A percentile compares a stretch with the other conserved stretches of the same genome.
These are phyloP conservation scores for Trametes cinnabarina DNA, from an alignment of 768 basidiomycete genomes.

Conservation along the genomic window DNA sequence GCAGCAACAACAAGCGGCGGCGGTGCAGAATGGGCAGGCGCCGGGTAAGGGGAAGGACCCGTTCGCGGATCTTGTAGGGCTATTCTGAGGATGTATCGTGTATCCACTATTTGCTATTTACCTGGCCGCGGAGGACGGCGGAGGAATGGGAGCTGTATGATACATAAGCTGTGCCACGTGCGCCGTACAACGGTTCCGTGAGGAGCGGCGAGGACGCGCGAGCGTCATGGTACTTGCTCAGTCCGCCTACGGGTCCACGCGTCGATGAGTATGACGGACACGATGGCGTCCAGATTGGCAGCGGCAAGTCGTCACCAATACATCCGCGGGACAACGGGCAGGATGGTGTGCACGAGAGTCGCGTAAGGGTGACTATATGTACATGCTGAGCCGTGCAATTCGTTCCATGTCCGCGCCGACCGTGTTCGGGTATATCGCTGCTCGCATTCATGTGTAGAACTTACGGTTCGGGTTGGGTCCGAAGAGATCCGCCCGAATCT, in stretches of 20 bases:
- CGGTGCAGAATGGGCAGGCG: constrained; percentile 22
- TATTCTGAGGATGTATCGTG: constrained; percentile 48
- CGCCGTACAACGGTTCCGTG: no score
- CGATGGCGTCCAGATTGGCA: no score
- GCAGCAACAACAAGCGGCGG: constrained; percentile 11
- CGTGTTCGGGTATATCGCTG: constrained; percentile 8
- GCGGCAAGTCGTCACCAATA: no score
- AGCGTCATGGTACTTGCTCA: no score
- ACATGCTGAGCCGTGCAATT: constrained; percentile 6
- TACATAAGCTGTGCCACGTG: constrained; percentile 5
- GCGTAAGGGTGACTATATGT: constrained; percentile 1
- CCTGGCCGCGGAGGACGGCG: background rate
- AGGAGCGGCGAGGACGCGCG: no score
- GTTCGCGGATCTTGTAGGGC: constrained; percentile 76
- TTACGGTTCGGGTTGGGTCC: constrained; percentile 90
- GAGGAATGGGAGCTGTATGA: constrained; percentile 15
- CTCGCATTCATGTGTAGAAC: constrained; percentile 62
- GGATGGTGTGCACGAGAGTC: background rate
- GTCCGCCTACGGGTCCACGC: no score
- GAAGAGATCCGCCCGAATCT: constrained; percentile 86
- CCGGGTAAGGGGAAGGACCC: constrained; percentile 65
- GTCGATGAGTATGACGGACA: no score
- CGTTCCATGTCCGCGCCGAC: constrained; percentile 12
- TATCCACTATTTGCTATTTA: constrained; percentile 5
- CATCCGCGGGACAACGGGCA: no score